Base-by-base conservation (phyloP, 2,329 filamentous ascomycete species). In the Coniochaeta hoffmannii region DNA sequence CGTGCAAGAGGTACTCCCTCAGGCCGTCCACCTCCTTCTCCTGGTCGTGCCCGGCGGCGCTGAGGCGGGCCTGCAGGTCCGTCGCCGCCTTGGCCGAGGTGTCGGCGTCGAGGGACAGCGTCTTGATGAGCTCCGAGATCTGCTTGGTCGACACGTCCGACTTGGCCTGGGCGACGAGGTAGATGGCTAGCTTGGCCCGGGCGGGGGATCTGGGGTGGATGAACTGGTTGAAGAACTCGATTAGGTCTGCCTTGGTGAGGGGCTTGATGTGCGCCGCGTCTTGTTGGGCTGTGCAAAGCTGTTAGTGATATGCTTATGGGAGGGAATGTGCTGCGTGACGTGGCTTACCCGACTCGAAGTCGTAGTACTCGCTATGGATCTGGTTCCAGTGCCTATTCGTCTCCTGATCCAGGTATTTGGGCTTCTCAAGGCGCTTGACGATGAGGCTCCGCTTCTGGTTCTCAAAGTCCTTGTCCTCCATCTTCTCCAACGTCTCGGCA, bases 381-480 rank as follows among this genome's bases (percentile, higher is more conserved):
- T 97, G 90, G 53, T 78, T 79, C 92, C 90, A 96, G 67, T 95
- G 87, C 46, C 90, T 81, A 55, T 78, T 81, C 5, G 86, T 90
- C 73, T 99, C 94, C 61, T 93, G 88, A 57, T 86, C 82, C 50
- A 99, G 75, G 62, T 97, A 97, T 78, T 96, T 96, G 63, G 96
- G 71, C 71, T 95, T 96, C 73, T 97, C 92, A 22, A 96, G 75
- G 15, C 90, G 79, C 73, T 91, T 91, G 67, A 89, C 90, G 65
- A 97, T 85, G 41, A 97, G 77, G 65, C 91, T 95, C 63, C 88
- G 82, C 75, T 96, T 96, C 74, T 97, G 90, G 50, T 85, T 86
- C 66, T 97, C 90, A 63, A 99, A 97, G 10, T 93, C 90, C 1
- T 83, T 76, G 1, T 93, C 85, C 3, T 80, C 80, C 92, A 97